Evolutionary conservation across 345 rosid species (phyloP).

Genomic region (Arabidopsis arenosa): DNA sequence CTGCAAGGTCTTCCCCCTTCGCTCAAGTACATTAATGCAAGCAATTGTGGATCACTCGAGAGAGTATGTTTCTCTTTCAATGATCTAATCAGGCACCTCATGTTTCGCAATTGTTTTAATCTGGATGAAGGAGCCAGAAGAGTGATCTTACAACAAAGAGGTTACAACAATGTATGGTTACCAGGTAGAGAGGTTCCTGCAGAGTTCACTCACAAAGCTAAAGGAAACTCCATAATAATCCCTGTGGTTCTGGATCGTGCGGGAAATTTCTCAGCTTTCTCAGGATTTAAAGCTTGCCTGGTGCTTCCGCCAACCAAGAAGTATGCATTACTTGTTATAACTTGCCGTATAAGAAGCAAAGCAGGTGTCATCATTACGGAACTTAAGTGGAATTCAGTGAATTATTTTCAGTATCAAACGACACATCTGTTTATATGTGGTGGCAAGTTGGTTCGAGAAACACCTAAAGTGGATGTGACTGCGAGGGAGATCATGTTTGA

Average conservation of each 20-base stretch:
- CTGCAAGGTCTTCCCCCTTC: neutral
- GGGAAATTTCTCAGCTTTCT: neutral
- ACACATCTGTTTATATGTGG: constrained; percentile 15
- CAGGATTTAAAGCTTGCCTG: constrained; percentile 12
- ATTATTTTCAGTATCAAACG: neutral
- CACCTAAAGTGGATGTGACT: neutral
- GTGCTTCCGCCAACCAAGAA: neutral
- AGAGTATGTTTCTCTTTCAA: neutral
- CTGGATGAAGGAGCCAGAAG: neutral
- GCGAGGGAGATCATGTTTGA: neutral
- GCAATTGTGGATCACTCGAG: neutral
- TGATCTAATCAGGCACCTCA: neutral
- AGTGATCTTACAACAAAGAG: neutral
- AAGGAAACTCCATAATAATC: constrained; percentile 1
- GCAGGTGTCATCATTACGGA: neutral
- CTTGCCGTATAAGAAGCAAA: neutral
- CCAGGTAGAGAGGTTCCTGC: constrained; percentile 1
- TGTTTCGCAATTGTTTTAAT: neutral
- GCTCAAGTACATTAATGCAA: neutral
- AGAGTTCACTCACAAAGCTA: constrained; percentile 21
- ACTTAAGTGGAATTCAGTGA: neutral
- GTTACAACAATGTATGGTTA: neutral
- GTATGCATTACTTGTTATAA: neutral
- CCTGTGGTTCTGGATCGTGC: neutral
- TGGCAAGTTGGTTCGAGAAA: neutral